phyloP scores from a whole-genome alignment of 2,329 filamentous ascomycete genomes.

The Mariannaea sp. region DNA sequence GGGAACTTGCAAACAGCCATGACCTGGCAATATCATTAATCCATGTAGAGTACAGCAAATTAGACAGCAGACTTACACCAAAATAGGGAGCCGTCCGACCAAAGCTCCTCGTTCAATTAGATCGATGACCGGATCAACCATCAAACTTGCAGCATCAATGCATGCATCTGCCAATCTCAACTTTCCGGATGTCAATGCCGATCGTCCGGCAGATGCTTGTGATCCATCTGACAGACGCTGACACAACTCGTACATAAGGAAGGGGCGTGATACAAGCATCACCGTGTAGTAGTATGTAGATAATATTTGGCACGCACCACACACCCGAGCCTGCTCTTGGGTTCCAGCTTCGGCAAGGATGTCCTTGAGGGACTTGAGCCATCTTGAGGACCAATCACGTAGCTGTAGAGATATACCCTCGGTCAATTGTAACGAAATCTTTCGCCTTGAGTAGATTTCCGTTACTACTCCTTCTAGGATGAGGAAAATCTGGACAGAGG shows the following conservation, averaged over 20 bases:
- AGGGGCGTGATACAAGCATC: constrained; percentile 61
- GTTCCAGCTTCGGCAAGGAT: constrained; percentile 36
- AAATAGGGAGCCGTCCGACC: constrained; percentile 53
- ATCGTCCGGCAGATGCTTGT: constrained; percentile 13
- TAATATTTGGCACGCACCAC: constrained; percentile 57
- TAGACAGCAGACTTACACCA: constrained; percentile 50
- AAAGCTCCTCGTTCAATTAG: constrained; percentile 49
- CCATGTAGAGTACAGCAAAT: not conserved
- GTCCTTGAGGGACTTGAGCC: constrained; percentile 52
- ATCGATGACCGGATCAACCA: constrained; percentile 55
- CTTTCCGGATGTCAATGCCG: constrained; percentile 47
- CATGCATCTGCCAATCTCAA: constrained; percentile 59
- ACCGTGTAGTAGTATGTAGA: constrained; percentile 61
- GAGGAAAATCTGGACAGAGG: constrained; percentile 57
- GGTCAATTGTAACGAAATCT: constrained; percentile 57
- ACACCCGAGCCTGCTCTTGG: constrained; percentile 39
- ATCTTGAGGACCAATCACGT: constrained; percentile 55
- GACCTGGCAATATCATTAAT: constrained; percentile 45
- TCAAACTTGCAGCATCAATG: constrained; percentile 58
- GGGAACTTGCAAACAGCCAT: constrained; percentile 59
- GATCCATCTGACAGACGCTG: constrained; percentile 48
- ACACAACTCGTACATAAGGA: constrained; percentile 60
- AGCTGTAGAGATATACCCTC: constrained; percentile 59
- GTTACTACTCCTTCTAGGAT: constrained; percentile 56
- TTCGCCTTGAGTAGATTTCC: constrained; percentile 58